Base-by-base conservation (phyloP, 345 rosid genomes). In the Lumnitzera racemosa region DNA sequence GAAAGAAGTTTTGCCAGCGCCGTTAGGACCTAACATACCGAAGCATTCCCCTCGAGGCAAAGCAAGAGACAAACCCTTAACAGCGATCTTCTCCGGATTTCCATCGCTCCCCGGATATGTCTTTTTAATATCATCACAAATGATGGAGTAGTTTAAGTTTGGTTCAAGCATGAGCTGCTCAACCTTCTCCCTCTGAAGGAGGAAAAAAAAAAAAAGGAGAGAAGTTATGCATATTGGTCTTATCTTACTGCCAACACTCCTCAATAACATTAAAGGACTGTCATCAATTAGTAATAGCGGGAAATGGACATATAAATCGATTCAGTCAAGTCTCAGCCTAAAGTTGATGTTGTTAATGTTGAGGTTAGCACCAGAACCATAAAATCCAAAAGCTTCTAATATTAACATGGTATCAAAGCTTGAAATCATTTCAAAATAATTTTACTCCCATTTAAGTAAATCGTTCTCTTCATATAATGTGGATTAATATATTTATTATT, bases 21-120 rank as follows among this genome's bases (percentile, higher is more conserved):
- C 99, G 72, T 94, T 94, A 3, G 99, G 99, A 59, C 99, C 97
- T 55, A 94, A 88, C 89, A 94, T 83, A 49, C 99, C 99, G 13
- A 94, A 88, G 76, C 99, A 94, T 71, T 94, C 97, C 62, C 95
- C 97, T 53, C 76, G 78, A 62, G 96, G 89, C 66, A 94, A 68
- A 57, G 91, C 96, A 57, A 94, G 96, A 74, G 97, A 90, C 69
- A 94, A 69, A 20, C 96, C 99, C 23, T 80, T 78, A 3, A 94
- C 97, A 17, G 97, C 97, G 65, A 80, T 11, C 70, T 94, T 90
- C 27, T 78, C 87, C 2, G 92, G 96, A 61, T 94, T 94, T 55
- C 97, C 97, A 62, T 94, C 99, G 62, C 81, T 90, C 68, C 84
- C 86, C 4, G 92, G 99, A 72, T 90, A 86, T 66, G 86, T 81